phyloP scores from a whole-genome alignment of 345 rosid species.

The Trapa bicornis region DNA sequence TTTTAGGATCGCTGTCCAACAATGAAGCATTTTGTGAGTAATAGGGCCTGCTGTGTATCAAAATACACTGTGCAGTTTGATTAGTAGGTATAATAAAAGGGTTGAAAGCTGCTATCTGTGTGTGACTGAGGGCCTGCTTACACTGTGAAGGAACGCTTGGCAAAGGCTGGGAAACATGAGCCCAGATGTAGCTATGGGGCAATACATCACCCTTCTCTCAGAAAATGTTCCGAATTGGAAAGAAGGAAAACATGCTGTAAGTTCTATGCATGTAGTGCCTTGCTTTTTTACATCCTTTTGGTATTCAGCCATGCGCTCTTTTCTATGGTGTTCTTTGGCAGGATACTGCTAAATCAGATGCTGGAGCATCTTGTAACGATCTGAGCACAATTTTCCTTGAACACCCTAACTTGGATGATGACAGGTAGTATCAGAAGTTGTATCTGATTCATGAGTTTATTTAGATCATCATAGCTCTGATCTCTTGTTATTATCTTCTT shows the following conservation, averaged over 20 bases:
- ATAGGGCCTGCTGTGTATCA: conserved; percentile 24
- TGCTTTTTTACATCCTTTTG: not conserved
- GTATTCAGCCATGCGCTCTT: not conserved
- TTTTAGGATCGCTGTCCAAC: not conserved
- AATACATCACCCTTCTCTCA: conserved; percentile 55
- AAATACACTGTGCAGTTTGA: conserved; percentile 56
- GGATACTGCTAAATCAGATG: conserved; percentile 26
- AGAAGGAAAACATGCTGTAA: conserved; percentile 32
- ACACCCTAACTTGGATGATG: conserved; percentile 12
- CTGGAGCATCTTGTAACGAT: conserved; percentile 16
- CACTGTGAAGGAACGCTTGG: conserved; percentile 99
- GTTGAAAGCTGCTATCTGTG: conserved; percentile 56
- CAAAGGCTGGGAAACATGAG: conserved; percentile 84
- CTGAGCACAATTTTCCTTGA: conserved; percentile 16
- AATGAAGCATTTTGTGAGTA: conserved; percentile 1
- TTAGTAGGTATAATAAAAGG: conserved; percentile 67
- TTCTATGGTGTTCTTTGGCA: conserved; percentile 13
- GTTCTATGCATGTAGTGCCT: conserved; percentile 14
- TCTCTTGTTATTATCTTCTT: not conserved
- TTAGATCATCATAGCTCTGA: not conserved
- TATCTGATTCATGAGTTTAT: not conserved
- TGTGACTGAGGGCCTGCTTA: conserved; percentile 69
- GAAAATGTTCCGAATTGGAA: conserved; percentile 46
- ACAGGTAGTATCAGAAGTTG: conserved; percentile 18
- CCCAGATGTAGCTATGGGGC: conserved; percentile 86